phyloP scores from a whole-genome alignment of 2,329 filamentous ascomycete genomes.

The Botrytis aclada region DNA sequence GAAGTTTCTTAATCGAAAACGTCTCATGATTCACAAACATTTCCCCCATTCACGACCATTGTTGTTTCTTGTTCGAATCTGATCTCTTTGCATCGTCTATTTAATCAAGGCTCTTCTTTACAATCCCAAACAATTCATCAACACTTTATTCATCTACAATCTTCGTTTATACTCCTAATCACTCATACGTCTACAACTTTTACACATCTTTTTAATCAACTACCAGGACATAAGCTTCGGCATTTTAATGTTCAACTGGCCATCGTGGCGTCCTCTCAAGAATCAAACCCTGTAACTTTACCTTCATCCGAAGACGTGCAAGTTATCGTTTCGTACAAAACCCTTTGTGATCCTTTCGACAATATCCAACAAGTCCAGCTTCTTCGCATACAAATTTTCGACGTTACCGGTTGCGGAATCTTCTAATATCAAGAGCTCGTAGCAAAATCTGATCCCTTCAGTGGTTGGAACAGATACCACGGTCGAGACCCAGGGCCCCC shows the following conservation, averaged over 20 bases:
- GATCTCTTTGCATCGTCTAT: not conserved
- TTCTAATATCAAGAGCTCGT: constrained; percentile 23
- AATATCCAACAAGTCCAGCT: constrained; percentile 23
- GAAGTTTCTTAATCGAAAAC: not conserved
- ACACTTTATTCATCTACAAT: not conserved
- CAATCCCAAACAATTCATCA: not conserved
- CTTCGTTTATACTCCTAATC: not conserved
- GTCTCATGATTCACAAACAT: constrained; percentile 4
- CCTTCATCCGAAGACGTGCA: constrained; percentile 23
- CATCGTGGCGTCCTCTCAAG: constrained; percentile 28
- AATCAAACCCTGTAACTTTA: constrained; percentile 16
- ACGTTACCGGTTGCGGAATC: constrained; percentile 21
- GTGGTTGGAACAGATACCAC: constrained; percentile 27
- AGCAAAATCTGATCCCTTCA: constrained; percentile 19
- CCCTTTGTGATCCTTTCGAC: constrained; percentile 22
- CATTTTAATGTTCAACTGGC: not conserved
- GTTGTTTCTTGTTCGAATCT: not conserved
- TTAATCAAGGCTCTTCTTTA: not conserved
- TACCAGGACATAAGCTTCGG: not conserved
- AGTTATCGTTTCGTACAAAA: constrained; percentile 24
- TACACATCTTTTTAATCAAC: not conserved
- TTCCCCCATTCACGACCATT: constrained; percentile 1
- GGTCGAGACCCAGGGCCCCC: constrained; percentile 28
- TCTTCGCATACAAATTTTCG: constrained; percentile 25
- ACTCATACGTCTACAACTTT: not conserved